Conservation (phyloP, 1,284 basidiomycete genomes). For the Mycosarcoma maydis region DNA sequence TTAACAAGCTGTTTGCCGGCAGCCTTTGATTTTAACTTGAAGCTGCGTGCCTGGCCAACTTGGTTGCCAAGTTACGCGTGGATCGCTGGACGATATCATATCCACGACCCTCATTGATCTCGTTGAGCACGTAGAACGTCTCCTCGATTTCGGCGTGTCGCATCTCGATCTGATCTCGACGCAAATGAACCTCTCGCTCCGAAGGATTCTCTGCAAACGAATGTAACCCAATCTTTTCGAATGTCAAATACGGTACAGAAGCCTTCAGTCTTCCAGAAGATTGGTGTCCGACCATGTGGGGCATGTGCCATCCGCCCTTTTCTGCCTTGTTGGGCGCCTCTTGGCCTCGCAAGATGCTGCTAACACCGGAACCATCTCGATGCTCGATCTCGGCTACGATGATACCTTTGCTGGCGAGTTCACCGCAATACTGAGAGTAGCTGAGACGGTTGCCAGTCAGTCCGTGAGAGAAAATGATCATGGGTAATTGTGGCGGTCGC, state of each 20-base stretch:
- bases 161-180: slow-evolving; percentile 70
- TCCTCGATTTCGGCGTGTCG: slow-evolving; percentile 69
- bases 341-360: slow-evolving; percentile 63
- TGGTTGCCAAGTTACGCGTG: slow-evolving; percentile 50
- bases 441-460: slow-evolving; percentile 58
- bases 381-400: slow-evolving; percentile 71
- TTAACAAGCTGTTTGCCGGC: slow-evolving; percentile 10
- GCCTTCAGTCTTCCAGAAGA: slow-evolving; percentile 24
- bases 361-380: slow-evolving; percentile 70
- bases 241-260: slow-evolving; percentile 58
- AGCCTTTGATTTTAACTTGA: neutral
- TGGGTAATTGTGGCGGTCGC: slow-evolving; percentile 44
- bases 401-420: slow-evolving; percentile 57
- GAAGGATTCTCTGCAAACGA: slow-evolving; percentile 57
- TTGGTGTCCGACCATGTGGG: slow-evolving; percentile 9
- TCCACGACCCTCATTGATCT: slow-evolving; percentile 62
- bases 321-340: slow-evolving; percentile 21
- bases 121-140: slow-evolving; percentile 66
- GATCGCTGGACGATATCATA: slow-evolving; percentile 47
- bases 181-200: slow-evolving; percentile 68
- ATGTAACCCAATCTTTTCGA: slow-evolving; percentile 66
- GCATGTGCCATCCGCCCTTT: slow-evolving; percentile 2
- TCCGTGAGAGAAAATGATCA: slow-evolving; percentile 59
- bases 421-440: slow-evolving; percentile 60
- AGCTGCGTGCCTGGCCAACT: slow-evolving; percentile 26